These are phyloP conservation scores for Sphaerosporella brunnea DNA, from an alignment of 495 filamentous ascomycete genomes.

Conservation along the genomic window DNA sequence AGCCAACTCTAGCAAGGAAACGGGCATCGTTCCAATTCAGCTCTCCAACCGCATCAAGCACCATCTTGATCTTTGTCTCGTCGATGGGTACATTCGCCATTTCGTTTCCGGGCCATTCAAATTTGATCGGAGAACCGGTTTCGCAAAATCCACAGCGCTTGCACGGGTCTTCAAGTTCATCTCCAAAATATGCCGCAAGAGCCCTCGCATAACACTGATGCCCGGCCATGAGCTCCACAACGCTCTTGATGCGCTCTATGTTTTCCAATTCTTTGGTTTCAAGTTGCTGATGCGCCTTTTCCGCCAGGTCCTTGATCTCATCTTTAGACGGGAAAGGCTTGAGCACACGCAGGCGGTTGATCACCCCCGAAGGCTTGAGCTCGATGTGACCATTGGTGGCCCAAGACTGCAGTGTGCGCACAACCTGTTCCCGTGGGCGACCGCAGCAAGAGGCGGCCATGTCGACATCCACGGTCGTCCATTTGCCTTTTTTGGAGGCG, in stretches of 20 bases:
- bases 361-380: constrained; percentile 33
- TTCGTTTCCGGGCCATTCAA: constrained; percentile 7
- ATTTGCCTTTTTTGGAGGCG: constrained; percentile 22
- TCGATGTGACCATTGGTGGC: constrained; percentile 30
- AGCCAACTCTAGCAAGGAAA: constrained; percentile 38
- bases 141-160: constrained; percentile 38
- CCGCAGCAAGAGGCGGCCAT: constrained; percentile 10
- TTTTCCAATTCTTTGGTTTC: constrained; percentile 33
- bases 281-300: constrained; percentile 33
- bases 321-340: constrained; percentile 30
- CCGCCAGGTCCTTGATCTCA: neutral
- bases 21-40: constrained; percentile 33
- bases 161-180: constrained; percentile 30
- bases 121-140: constrained; percentile 28
- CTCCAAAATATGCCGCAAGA: constrained; percentile 40
- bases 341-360: constrained; percentile 34
- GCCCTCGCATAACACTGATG: constrained; percentile 31
- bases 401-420: constrained; percentile 36
- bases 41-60: constrained; percentile 29
- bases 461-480: constrained; percentile 33
- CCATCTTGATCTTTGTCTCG: constrained; percentile 22
- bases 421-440: constrained; percentile 28
- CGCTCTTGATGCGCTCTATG: constrained; percentile 31
- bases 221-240: constrained; percentile 35
- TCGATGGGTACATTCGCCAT: constrained; percentile 26